Base-by-base conservation (phyloP, 495 filamentous ascomycete genomes). In the Neurospora sublineolata region DNA sequence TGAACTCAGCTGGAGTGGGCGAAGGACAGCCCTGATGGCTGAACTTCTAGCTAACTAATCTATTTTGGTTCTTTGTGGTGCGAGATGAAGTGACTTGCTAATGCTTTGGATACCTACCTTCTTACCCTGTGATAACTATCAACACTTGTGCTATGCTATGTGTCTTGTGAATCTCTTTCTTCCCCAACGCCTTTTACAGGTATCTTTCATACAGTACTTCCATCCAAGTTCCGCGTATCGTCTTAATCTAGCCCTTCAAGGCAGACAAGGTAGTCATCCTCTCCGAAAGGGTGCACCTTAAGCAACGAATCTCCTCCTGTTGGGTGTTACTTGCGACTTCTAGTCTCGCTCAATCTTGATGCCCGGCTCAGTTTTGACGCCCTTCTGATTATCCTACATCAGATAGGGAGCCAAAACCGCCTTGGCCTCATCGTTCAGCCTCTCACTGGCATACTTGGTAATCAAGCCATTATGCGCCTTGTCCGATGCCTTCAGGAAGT, bases 401-500 rank as follows among this genome's bases (percentile, higher is more conserved):
- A 86, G 75, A 76, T 84, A 84, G 41, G 81, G 77, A 20, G 76
- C 76, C 75, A 85, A 75, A 14, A 82, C 82, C 40, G 74, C 73
- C 74, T 79, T 81, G 14, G 79, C 80, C 71, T 85, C 81, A 4
- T 80, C 77, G 23, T 75, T 74, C 37, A 85, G 73, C 30, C 84
- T 79, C 68, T 81, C 76, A 6, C 72, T 70, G 68, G 81, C 79
- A 73, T 80, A 85, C 12, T 41, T 70, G 2, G 75, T 80, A 27
- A 86, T 74, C 6, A 77, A 77, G 0, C 83, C 83, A 70, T 76
- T 78, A 70, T 82, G 83, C 18, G 80, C 77, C 72, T 76, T 70
- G 72, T 85, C 84, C 16, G 84, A 83, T 36, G 81, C 79, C 79
- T 87, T 89, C 75, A 95, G 75, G 78, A 91, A 93, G 76, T 85